Evolutionary conservation across 2,329 filamentous ascomycete genomes (phyloP), one percentile per base, ranked within the genome.

Genomic region (Rutstroemia sp.): DNA sequence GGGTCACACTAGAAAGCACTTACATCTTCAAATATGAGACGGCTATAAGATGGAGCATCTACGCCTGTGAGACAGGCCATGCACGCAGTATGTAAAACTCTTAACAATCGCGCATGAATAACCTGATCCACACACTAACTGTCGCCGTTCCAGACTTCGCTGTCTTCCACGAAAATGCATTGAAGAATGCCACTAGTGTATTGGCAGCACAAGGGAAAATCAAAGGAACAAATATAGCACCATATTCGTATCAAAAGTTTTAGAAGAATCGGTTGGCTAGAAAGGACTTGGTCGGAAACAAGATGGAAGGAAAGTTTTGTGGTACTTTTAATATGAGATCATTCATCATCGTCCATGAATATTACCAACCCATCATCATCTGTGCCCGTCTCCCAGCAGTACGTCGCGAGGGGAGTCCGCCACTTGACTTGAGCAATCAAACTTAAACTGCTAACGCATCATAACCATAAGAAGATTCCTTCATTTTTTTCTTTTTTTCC

Each of bases 1-100:
- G 42, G 30, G 42, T 53, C 16, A 53, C 51, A 3, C 16, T 53
- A 10, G 30, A 53, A 21, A 53, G 25, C 14, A 47, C 30, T 6
- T 53, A 53, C 25, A 53, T 53, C 18, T 53, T 53, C 51, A 10
- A 54, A 37, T 30, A 48, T 8, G 42, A 48, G 46, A 54, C 51
- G 2, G 42, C 51, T 6, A 38, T 48, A 18, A 18, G 51, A 46
- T 54, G 51, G 42, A 54, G 42, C 12, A 48, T 54, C 7, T 54
- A 54, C 27, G 30, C 51, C 2, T 54, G 42, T 39, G 42, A 54
- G 30, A 54, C 42, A 7, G 51, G 42, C 37, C 30, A 54, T 5
- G 30, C 51, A 12, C 21, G 51, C 14, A 54, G 42, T 54, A 54
- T 37, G 21, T 16, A 41, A 7, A 6, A 27, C 25, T 27, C 5